These are phyloP conservation scores for Pestalotiopsis sp. DNA, from an alignment of 2,329 filamentous ascomycete species.

Conservation along the genomic window DNA sequence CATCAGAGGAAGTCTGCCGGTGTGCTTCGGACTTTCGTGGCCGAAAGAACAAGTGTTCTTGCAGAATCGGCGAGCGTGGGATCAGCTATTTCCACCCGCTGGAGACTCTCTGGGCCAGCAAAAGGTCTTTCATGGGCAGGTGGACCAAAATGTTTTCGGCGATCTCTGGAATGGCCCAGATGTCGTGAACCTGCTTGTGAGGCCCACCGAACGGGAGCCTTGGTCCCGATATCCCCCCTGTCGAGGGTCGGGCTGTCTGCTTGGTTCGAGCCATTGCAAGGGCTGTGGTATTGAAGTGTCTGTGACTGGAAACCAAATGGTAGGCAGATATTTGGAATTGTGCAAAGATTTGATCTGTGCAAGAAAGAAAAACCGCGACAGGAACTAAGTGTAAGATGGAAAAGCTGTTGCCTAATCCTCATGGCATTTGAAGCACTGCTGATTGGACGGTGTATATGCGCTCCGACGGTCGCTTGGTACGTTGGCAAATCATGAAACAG, in stretches of 20 bases:
- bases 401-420: no score
- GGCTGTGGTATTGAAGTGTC: not conserved
- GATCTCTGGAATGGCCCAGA: not conserved
- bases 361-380: no score
- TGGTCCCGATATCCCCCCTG: not conserved
- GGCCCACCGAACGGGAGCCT: not conserved
- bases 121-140: not conserved
- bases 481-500: no score
- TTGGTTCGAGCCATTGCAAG: not conserved
- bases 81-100: not conserved
- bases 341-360: no score
- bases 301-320: not conserved
- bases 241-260: not conserved
- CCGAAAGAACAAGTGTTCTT: not conserved
- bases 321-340: not conserved
- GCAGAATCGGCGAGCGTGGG: not conserved
- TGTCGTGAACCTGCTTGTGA: not conserved
- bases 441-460: no score
- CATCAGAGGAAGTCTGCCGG: not conserved
- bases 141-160: slow-evolving; percentile 2
- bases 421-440: no score
- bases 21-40: not conserved
- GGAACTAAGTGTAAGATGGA: no score
- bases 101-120: not conserved
- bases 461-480: no score